Base-by-base conservation (phyloP, 2,329 filamentous ascomycete species). In the Periconia macrospinosa region DNA sequence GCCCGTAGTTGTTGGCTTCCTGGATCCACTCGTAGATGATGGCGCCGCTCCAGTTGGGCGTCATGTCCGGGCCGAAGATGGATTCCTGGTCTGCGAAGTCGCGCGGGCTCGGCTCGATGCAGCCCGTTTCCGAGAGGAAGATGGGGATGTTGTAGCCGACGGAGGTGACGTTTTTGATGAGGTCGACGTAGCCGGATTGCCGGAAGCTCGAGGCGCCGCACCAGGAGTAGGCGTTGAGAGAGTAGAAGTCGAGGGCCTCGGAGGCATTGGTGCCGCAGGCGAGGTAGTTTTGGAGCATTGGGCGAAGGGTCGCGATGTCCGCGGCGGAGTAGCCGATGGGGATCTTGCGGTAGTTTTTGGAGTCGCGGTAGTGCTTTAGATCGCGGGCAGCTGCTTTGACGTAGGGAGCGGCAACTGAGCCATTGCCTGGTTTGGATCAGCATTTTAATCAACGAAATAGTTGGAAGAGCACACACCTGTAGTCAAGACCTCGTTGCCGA, bases 21-120 rank as follows among this genome's bases (percentile, higher is more conserved):
- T 93, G 78, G 58, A 95, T 91, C 91, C 91, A 96, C 71, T 96
- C 91, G 75, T 96, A 95, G 60, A 95, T 81, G 58, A 96, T 92
- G 49, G 89, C 82, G 50, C 91, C 91, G 48, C 89, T 92, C 81
- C 83, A 87, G 27, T 79, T 85, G 75, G 80, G 78, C 6, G 82
- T 76, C 91, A 96, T 96, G 2, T 90, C 75, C 0, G 80, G 62
- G 42, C 89, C 88, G 64, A 94, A 88, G 62, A 96, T 90, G 47
- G 90, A 86, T 41, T 83, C 80, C 73, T 94, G 90, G 68, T 96
- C 88, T 20, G 80, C 79, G 68, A 89, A 91, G 1, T 80, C 76
- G 42, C 88, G 82, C 0, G 87, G 86, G 1, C 76, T 75, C 1
- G 80, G 79, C 1, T 78, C 81, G 69, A 90, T 92, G 81, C 91